phyloP scores from a whole-genome alignment of 2,329 filamentous ascomycete genomes.

The Penicillium digitatum region DNA sequence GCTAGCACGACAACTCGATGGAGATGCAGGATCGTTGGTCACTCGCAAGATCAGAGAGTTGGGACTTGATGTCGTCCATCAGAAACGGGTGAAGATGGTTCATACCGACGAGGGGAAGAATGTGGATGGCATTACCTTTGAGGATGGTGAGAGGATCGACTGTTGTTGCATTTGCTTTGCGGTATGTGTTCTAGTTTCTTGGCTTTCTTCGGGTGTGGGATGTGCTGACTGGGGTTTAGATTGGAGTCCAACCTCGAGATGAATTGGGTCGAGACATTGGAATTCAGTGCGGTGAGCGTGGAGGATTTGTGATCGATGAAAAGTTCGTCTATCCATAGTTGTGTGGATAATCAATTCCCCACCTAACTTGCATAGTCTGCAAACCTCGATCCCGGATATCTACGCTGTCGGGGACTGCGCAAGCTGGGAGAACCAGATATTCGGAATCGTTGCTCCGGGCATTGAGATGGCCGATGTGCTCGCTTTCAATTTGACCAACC shows the following conservation, averaged over 20 bases:
- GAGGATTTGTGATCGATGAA: constrained; percentile 62
- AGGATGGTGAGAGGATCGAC: constrained; percentile 72
- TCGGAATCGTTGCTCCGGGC: constrained; percentile 82
- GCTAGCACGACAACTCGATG: constrained; percentile 74
- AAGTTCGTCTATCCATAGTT: constrained; percentile 15
- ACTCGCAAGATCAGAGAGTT: constrained; percentile 74
- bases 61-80: constrained; percentile 74
- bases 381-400: constrained; percentile 67
- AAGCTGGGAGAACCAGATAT: constrained; percentile 82
- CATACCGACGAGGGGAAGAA: constrained; percentile 63
- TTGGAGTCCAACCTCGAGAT: constrained; percentile 77
- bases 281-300: constrained; percentile 67
- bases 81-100: constrained; percentile 69
- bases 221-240: constrained; percentile 39
- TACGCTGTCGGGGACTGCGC: constrained; percentile 91
- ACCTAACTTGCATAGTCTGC: constrained; percentile 43
- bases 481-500: constrained; percentile 83
- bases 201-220: background rate
- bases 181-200: constrained; percentile 33
- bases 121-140: constrained; percentile 71
- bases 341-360: background rate
- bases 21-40: constrained; percentile 75
- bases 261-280: constrained; percentile 67
- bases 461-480: constrained; percentile 91
- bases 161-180: constrained; percentile 85